phyloP scores from a whole-genome alignment of 257 asterid genomes.

The Agastache rugosa region DNA sequence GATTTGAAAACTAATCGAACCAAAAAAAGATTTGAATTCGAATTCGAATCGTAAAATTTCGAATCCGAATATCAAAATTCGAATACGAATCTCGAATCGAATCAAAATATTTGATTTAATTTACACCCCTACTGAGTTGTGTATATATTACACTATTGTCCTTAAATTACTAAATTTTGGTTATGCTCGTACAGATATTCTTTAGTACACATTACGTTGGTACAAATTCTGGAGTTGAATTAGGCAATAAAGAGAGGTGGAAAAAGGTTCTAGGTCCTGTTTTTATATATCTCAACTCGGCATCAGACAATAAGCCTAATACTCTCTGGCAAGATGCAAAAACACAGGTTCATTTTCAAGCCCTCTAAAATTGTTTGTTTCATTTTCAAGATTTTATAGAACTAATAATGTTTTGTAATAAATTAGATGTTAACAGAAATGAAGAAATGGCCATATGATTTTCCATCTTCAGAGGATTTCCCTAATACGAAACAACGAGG shows the following conservation, averaged over 20 bases:
- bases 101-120: too few relatives aligned
- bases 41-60: too few relatives aligned
- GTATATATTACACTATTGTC: too few relatives aligned
- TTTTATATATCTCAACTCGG: slow-evolving; percentile 58
- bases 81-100: too few relatives aligned
- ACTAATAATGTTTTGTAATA: neutral
- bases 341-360: slow-evolving; percentile 38
- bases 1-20: too few relatives aligned
- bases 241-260: slow-evolving; percentile 56
- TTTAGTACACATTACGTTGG: slow-evolving; percentile 64
- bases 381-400: neutral
- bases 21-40: too few relatives aligned
- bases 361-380: too few relatives aligned
- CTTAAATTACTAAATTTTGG: too few relatives aligned
- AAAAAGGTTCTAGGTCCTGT: slow-evolving; percentile 59
- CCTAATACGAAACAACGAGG: slow-evolving; percentile 58
- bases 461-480: slow-evolving; percentile 58
- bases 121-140: too few relatives aligned
- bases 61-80: too few relatives aligned
- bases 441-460: slow-evolving; percentile 79
- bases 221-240: slow-evolving; percentile 36
- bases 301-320: slow-evolving; percentile 21
- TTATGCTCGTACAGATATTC: slow-evolving; percentile 41
- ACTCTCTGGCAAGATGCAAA: slow-evolving; percentile 68
- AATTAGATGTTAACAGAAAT: slow-evolving; percentile 54